These are phyloP conservation scores for Xylariales sp. DNA, from an alignment of 2,329 filamentous ascomycete genomes.

Conservation along the genomic window DNA sequence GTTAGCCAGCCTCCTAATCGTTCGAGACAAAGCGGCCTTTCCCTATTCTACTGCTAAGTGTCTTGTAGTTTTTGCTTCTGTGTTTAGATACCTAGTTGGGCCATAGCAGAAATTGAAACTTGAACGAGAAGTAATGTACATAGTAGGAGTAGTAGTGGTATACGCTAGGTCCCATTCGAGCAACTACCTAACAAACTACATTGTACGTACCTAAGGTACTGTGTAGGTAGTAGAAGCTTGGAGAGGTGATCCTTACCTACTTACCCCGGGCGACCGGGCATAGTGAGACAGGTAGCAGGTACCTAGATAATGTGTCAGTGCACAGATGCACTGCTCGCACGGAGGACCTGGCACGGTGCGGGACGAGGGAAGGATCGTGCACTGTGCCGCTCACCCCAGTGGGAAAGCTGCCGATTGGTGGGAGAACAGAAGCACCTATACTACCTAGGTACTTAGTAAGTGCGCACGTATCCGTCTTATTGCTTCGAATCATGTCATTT, in stretches of 20 bases:
- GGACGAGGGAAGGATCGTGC: neutral
- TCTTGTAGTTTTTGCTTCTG: slow-evolving; percentile 11
- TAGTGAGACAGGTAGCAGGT: no score
- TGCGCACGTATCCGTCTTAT: neutral
- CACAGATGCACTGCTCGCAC: neutral
- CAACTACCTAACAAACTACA: neutral
- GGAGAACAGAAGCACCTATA: neutral
- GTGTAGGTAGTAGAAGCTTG: no score
- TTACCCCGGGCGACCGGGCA: neutral
- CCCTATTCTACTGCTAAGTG: neutral
- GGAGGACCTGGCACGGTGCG: slow-evolving; percentile 11
- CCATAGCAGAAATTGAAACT: neutral
- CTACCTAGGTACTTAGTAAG: no score
- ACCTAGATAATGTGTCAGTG: neutral
- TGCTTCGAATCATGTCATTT: neutral
- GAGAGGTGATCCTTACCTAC: neutral
- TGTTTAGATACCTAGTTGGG: neutral
- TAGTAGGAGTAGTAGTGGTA: no score
- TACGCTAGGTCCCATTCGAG: no score
- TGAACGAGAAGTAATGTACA: no score
- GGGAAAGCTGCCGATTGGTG: slow-evolving; percentile 28
- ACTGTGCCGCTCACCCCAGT: slow-evolving; percentile 15
- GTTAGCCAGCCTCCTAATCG: neutral
- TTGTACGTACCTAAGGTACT: no score
- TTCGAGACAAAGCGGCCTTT: neutral